Conservation (phyloP, 768 basidiomycete species). For the Lactifluus rugatus region DNA sequence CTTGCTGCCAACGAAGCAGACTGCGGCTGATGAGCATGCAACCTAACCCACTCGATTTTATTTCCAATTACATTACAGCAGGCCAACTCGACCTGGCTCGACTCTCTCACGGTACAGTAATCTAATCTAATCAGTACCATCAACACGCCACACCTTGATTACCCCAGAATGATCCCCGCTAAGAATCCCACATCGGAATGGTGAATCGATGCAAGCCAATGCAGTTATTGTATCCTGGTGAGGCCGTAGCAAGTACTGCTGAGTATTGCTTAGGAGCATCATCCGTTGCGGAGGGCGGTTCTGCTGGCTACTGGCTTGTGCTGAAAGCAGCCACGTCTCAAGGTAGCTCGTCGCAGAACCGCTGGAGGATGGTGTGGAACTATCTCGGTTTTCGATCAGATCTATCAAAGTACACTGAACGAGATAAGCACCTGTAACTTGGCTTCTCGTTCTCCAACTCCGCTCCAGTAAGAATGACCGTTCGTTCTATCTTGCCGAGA, state of each 20-base stretch:
- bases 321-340: slow-evolving; percentile 49
- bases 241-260: slow-evolving; percentile 73
- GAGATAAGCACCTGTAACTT: slow-evolving; percentile 53
- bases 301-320: slow-evolving; percentile 37
- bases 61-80: not conserved
- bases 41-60: not conserved
- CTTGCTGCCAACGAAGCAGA: slow-evolving; percentile 5
- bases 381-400: slow-evolving; percentile 16
- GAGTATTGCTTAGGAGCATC: slow-evolving; percentile 68
- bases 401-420: not conserved
- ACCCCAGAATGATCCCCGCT: slow-evolving; percentile 85
- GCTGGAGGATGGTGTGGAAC: slow-evolving; percentile 30
- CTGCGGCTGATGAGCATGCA: slow-evolving; percentile 11
- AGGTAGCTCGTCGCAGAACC: slow-evolving; percentile 45
- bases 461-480: slow-evolving; percentile 68
- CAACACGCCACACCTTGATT: slow-evolving; percentile 84
- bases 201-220: slow-evolving; percentile 79
- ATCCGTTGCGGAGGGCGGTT: slow-evolving; percentile 68
- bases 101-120: not conserved
- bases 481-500: slow-evolving; percentile 58
- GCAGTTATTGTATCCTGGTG: slow-evolving; percentile 90
- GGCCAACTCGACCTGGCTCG: not conserved
- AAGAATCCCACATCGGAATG: slow-evolving; percentile 87
- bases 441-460: slow-evolving; percentile 71
- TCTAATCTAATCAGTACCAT: slow-evolving; percentile 28